Evolutionary conservation across 2,329 filamentous ascomycete species (phyloP), one percentile per base, ranked within the genome.

Genomic region (Aphanoascus verrucosus): DNA sequence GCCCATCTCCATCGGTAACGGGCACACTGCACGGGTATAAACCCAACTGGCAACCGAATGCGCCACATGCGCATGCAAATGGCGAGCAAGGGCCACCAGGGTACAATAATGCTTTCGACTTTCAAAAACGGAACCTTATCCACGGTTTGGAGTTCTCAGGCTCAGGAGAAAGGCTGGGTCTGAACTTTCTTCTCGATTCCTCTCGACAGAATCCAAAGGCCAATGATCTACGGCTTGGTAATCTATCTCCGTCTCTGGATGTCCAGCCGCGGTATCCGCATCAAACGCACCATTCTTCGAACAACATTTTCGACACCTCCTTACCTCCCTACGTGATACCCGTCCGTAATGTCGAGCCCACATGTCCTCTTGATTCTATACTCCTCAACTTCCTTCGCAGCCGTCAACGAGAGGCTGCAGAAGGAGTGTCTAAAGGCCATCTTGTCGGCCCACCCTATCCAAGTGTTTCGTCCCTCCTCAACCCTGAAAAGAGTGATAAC

Each of bases 371-470:
- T 1, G 89, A 94, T 63, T 76, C 74, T 41, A 78, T 95, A n/a
- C 77, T 94, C 43, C 77, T 91, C 20, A 84, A 90, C 64, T 94
- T 93, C 63, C 76, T 93, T 28, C 75, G 79, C 23, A 81, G 87
- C 61, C 80, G 85, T 5, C 78, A 78, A 34, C 79, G 77, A 37
- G 78, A 84, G 61, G 81, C 82, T 46, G 78, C 82, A 1, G 78
- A 86, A 56, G 86, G 86, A 3, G 75, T 82, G 0, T 72, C 84
- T 0, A 69, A 76, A 7, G 75, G 81, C 40, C 80, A 85, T 43
- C 77, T 91, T 7, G 77, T 87, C 6, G 88, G 87, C 0, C 88
- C 88, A 0, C 76, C 80, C 12, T 90, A 94, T 63, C 88, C 88
- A 1, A 86, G 84, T 54, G 85, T 94, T 54, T 84, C 83, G 0